Conservation (phyloP, 371 early-diverging fungal species). For the Smittium mucronatum region DNA sequence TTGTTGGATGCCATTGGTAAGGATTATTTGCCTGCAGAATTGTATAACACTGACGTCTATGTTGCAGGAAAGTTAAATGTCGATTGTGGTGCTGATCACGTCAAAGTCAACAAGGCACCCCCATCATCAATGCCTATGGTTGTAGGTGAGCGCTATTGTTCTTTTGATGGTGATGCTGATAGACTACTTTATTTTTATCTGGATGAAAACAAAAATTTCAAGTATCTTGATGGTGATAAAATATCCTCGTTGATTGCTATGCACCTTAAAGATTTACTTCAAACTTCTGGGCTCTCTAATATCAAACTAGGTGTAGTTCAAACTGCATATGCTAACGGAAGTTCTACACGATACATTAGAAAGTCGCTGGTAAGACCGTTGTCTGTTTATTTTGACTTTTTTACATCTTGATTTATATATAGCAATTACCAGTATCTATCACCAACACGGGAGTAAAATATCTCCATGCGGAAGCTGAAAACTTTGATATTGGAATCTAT, state of each 20-base stretch:
- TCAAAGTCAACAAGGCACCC: constrained; percentile 75
- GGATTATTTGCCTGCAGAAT: constrained; percentile 44
- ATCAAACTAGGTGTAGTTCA: constrained; percentile 93
- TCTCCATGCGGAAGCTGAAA: constrained; percentile 93
- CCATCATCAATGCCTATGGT: constrained; percentile 51
- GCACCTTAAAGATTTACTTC: constrained; percentile 77
- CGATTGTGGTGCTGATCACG: constrained; percentile 96
- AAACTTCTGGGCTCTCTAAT: constrained; percentile 54
- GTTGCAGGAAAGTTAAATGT: constrained; percentile 64
- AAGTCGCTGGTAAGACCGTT: constrained; percentile 51
- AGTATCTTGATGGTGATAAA: constrained; percentile 94
- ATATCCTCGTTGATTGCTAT: constrained; percentile 87
- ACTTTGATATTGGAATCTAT: constrained; percentile 97
- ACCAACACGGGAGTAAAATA: constrained; percentile 99
- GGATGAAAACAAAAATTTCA: constrained; percentile 58
- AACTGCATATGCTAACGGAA: constrained; percentile 98
- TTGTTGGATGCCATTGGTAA: constrained; percentile 50
- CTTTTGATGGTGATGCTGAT: constrained; percentile 99
- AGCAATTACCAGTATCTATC: constrained; percentile 82
- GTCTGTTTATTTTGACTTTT: neutral
- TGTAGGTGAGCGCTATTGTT: constrained; percentile 65
- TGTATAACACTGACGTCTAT: constrained; percentile 59
- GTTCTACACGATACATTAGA: constrained; percentile 81
- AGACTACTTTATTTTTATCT: constrained; percentile 92
- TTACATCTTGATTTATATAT: neutral